Base-by-base conservation (phyloP, 2,329 filamentous ascomycete species). In the Ophiostoma sp. region DNA sequence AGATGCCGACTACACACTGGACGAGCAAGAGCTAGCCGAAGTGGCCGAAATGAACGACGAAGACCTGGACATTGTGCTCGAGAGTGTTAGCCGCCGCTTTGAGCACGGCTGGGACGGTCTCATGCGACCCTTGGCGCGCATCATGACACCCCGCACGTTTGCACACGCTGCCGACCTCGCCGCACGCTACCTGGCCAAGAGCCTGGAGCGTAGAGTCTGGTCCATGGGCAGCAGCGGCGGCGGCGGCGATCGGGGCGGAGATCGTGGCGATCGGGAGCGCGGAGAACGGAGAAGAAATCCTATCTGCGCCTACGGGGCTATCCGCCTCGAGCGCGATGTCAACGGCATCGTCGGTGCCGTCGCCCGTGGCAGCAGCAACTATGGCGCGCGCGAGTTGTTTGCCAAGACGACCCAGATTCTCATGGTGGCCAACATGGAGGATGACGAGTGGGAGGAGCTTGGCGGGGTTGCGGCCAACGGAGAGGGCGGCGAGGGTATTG, bases 351-450 rank as follows among this genome's bases (percentile, higher is more conserved):
- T 97, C 5, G 84, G 87, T 31, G 86, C 87, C 0, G 90, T 93
- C 1, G 88, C 89, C 12, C 87, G 85, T 75, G 93, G 91, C 3
- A 69, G 85, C 75, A 92, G 91, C 74, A 90, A 92, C 78, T 98
- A 97, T 80, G 88, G 88, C 1, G 87, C 96, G 48, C 86, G 93
- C 42, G 94, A 97, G 79, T 82, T 88, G 2, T 97, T 98, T 83
- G 86, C 87, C 36, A 89, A 91, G 78, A 93, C 92, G 73, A 87
- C 87, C 74, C 94, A 98, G 85, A 91, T 97, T 78, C 89, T 92
- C 73, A 89, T 97, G 85, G 89, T 97, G 19, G 90, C 95, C 80
- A 95, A 95, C 77, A 97, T 98, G 94, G 95, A 98, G 80, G 93
- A 96, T 45, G 95, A 98, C 73, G 95, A 98, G 82, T 97, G 94